Base-by-base conservation (phyloP, 2,329 filamentous ascomycete genomes). In the Penicillium sp. region DNA sequence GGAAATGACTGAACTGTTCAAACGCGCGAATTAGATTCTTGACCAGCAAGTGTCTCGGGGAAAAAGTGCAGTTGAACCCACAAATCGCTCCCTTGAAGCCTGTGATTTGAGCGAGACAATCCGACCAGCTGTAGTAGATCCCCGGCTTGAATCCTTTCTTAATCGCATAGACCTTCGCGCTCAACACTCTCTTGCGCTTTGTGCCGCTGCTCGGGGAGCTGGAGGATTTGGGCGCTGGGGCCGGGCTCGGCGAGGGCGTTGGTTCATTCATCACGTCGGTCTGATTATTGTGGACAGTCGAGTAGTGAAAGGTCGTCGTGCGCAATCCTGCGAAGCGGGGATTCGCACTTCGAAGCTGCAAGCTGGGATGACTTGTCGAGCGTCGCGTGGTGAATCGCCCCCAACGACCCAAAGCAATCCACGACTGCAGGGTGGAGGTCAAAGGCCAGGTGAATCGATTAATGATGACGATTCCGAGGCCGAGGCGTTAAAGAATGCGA, bases 1-100 rank as follows among this genome's bases (percentile, higher is more conserved):
- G 73, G 67, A 58, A 95, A 95, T 1, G 84, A 86, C 67, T 92
- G 90, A 70, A 84, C 86, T 92, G 44, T 16, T 5, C 27, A 17
- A 31, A 35, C 23, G 16, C 11, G 9, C 13, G 11, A 2, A 18
- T 44, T 26, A 40, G 37, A 27, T 6, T n/a, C 11, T 27, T 11
- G 12, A 13, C n/a, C 25, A 27, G n/a, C n/a, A n/a, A n/a, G n/a
- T n/a, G 11, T 23, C 11, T 23, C 6, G 22, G 12, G 25, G 10
- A 13, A 11, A 11, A 6, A 4, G 6, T 13, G 12, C 12, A 27
- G 25, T n/a, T n/a, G n/a, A 29, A 76, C 82, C 62, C 69, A 87
- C 84, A 86, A 23, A 75, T 65, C 40, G 83, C 82, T 13, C 81
- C 81, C 54, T 79, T 74, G 52, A 72, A 78, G 14, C 79, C 79